phyloP scores from a whole-genome alignment of 2,329 filamentous ascomycete species.

The Tolypocladium endophyticum region DNA sequence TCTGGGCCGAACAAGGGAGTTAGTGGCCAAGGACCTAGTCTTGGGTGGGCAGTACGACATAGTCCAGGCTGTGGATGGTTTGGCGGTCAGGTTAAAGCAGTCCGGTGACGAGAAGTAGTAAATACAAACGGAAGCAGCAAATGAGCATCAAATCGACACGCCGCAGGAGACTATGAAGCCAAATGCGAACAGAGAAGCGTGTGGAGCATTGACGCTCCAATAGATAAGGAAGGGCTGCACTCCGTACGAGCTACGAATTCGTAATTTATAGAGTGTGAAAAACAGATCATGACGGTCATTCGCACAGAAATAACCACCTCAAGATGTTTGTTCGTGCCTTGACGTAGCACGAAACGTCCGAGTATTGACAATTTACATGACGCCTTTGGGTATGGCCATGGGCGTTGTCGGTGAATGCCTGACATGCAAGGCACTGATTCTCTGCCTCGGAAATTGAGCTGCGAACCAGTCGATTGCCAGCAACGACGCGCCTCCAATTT shows the following conservation, averaged over 20 bases:
- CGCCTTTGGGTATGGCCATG: no score
- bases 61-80: constrained; percentile 24
- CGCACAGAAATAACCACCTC: neutral
- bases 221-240: no score
- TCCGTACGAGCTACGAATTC: no score
- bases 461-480: neutral
- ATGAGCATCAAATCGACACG: neutral
- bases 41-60: constrained; percentile 72
- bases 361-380: no score
- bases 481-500: constrained; percentile 4
- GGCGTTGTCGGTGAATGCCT: no score
- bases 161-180: neutral
- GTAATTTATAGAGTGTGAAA: neutral
- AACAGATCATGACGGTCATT: neutral
- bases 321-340: neutral
- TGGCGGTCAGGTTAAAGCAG: constrained; percentile 32
- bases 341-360: neutral
- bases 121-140: neutral
- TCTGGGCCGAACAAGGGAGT: constrained; percentile 81
- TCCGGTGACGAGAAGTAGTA: constrained; percentile 21
- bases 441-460: neutral
- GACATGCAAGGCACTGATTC: constrained; percentile 8
- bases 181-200: neutral
- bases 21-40: constrained; percentile 92
- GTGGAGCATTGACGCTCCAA: neutral